A percentile compares a stretch with the other conserved stretches of the same genome.
Evolutionary conservation across 2,329 filamentous ascomycete genomes (phyloP).

Genomic region (Aspergillus hortae): DNA sequence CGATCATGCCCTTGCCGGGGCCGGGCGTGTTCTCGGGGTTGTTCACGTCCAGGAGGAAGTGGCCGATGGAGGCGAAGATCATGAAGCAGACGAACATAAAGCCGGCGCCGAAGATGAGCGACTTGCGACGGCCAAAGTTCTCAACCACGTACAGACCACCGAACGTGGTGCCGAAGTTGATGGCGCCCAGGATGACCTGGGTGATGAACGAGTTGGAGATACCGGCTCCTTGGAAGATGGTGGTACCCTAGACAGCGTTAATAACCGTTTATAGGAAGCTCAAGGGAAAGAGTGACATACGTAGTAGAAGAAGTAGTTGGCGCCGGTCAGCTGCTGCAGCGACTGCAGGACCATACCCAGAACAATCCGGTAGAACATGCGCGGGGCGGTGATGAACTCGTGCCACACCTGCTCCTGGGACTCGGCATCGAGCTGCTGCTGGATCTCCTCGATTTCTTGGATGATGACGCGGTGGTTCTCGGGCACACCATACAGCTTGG

Average conservation of each 20-base stretch:
- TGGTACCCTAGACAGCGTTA: constrained; percentile 33
- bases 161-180: constrained; percentile 66
- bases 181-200: constrained; percentile 61
- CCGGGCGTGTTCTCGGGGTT: constrained; percentile 43
- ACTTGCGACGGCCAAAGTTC: constrained; percentile 64
- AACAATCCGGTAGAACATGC: constrained; percentile 44
- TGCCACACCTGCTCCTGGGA: constrained; percentile 36
- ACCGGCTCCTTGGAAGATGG: constrained; percentile 59
- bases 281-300: constrained; percentile 17
- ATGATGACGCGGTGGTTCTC: constrained; percentile 53
- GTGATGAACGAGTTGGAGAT: constrained; percentile 62
- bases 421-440: constrained; percentile 55
- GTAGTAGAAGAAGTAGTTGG: constrained; percentile 56
- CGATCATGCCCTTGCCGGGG: constrained; percentile 65
- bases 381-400: constrained; percentile 43
- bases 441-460: constrained; percentile 55
- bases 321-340: constrained; percentile 44
- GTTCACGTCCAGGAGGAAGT: constrained; percentile 35
- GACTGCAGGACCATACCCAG: constrained; percentile 43
- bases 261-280: background rate
- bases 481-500: constrained; percentile 53
- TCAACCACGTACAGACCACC: constrained; percentile 67
- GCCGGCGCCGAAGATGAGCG: constrained; percentile 61
- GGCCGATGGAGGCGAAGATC: constrained; percentile 60
- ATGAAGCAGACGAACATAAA: constrained; percentile 66